A percentile compares a stretch with the other conserved stretches of the same genome.
phyloP scores from a whole-genome alignment of 1,284 basidiomycete species.

The Polyporus tsugae region DNA sequence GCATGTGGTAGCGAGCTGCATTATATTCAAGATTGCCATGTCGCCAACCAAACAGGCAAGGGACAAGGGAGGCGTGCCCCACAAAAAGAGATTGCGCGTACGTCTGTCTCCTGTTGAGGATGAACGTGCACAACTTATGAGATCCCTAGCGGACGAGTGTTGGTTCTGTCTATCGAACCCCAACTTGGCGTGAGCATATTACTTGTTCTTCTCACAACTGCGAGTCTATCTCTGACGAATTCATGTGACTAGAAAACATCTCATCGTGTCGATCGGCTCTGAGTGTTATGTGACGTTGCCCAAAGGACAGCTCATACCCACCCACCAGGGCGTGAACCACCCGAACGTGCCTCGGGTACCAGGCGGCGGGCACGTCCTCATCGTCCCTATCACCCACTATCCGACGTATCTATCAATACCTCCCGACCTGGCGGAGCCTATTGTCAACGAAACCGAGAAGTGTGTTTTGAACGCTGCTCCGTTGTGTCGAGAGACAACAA shows the following conservation, averaged over 20 bases:
- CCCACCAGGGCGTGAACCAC: conserved; percentile 60
- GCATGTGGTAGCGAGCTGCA: conserved; percentile 88
- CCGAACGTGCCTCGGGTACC: conserved; percentile 66
- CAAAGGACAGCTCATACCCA: conserved; percentile 91
- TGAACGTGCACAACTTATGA: neutral
- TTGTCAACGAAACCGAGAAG: conserved; percentile 83
- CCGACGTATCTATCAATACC: conserved; percentile 72
- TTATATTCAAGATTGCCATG: conserved; percentile 86
- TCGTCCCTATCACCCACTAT: conserved; percentile 83
- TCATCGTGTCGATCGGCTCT: conserved; percentile 90
- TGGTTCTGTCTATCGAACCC: conserved; percentile 98
- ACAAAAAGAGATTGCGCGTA: conserved; percentile 82
- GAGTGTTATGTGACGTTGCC: conserved; percentile 95
- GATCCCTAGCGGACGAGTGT: conserved; percentile 78
- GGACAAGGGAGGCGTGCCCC: conserved; percentile 58
- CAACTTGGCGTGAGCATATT: conserved; percentile 71
- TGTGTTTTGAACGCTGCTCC: conserved; percentile 39
- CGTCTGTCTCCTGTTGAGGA: conserved; percentile 41
- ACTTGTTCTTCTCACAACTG: neutral
- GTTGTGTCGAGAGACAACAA: neutral
- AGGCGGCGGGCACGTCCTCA: conserved; percentile 93
- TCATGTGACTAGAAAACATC: conserved; percentile 75
- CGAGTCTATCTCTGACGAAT: conserved; percentile 13
- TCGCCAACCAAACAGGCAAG: conserved; percentile 61
- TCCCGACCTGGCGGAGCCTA: conserved; percentile 75